Evolutionary conservation across 768 basidiomycete genomes (phyloP), one percentile per base, ranked within the genome.

Genomic region (Terana coerulea): DNA sequence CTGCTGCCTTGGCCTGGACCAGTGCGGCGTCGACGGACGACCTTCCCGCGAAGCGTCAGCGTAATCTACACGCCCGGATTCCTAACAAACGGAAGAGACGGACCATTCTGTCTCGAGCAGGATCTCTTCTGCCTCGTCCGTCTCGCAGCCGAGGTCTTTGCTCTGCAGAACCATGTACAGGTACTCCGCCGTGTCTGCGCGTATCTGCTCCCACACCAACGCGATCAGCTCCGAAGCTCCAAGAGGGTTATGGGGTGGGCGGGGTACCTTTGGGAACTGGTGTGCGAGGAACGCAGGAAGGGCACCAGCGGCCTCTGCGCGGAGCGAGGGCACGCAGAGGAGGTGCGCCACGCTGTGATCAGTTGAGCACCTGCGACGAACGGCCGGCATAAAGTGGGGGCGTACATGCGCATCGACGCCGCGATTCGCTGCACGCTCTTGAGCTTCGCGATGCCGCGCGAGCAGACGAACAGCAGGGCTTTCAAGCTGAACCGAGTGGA

Each of bases 101-200:
- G 52, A 91, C 91, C 91, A 93, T 66, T 87, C 86, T 21, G 91
- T 91, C 64, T 93, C 87, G 24, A 93, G 69, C 34, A 93, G 66
- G 11, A 88, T 63, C 12, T 84, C 79, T 61, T 91, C 88, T 1
- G 79, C 74, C 33, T 77, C 79, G 31, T 84, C 83, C 8, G 81
- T 81, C 14, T 88, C 86, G 50, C 73, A 67, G 0, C 75, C 82
- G 8, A 87, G 61, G 57, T 90, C 89, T 40, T 75, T 75, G 58
- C 80, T 80, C 64, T 92, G 88, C 30, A 95, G 66, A 14, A 81
- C 75, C 24, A 91, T 71, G 62, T 93, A 97, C 7, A 97, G 66
- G 55, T 86, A 80, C 65, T 95, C 94, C 2, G 91, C 89, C 1
- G 89, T 83, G 53, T 84, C 81, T 9, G 83, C 75, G 49, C 94